Percentiles rank a stretch among this genome's conserved stretches.
phyloP scores from a whole-genome alignment of 768 basidiomycete genomes.

The Russula earlei region DNA sequence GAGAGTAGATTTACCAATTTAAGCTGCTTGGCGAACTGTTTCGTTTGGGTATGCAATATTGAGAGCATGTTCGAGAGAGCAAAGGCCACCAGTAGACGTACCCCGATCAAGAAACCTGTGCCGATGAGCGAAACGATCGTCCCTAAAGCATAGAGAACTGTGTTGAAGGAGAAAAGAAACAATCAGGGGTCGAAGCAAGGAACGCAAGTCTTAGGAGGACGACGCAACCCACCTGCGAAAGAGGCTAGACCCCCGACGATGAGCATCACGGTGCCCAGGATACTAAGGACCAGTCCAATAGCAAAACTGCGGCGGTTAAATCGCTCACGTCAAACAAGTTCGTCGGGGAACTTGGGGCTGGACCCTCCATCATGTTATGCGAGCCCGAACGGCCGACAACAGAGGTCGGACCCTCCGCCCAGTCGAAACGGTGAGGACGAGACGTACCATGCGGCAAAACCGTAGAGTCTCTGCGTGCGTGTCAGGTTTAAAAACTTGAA shows the following conservation, averaged over 20 bases:
- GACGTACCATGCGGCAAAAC: slow-evolving; percentile 73
- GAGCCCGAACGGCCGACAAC: no score
- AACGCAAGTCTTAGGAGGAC: background rate
- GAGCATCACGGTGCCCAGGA: slow-evolving; percentile 70
- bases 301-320: slow-evolving; percentile 40
- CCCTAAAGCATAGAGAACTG: slow-evolving; percentile 78
- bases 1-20: slow-evolving; percentile 48
- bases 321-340: no score
- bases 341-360: no score
- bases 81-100: slow-evolving; percentile 32
- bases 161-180: background rate
- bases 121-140: slow-evolving; percentile 76
- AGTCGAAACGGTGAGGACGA: no score
- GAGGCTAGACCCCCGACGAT: slow-evolving; percentile 57
- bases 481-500: slow-evolving; percentile 75
- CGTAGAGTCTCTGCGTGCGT: slow-evolving; percentile 73
- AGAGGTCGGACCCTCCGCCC: no score
- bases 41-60: background rate
- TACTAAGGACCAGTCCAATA: slow-evolving; percentile 68
- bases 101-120: slow-evolving; percentile 86
- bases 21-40: slow-evolving; percentile 67
- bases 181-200: background rate
- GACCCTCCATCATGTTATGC: no score
- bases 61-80: background rate
- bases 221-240: slow-evolving; percentile 63